Evolutionary conservation across 371 early-diverging fungal genomes (phyloP).

Genomic region (Mycotypha africana): DNA sequence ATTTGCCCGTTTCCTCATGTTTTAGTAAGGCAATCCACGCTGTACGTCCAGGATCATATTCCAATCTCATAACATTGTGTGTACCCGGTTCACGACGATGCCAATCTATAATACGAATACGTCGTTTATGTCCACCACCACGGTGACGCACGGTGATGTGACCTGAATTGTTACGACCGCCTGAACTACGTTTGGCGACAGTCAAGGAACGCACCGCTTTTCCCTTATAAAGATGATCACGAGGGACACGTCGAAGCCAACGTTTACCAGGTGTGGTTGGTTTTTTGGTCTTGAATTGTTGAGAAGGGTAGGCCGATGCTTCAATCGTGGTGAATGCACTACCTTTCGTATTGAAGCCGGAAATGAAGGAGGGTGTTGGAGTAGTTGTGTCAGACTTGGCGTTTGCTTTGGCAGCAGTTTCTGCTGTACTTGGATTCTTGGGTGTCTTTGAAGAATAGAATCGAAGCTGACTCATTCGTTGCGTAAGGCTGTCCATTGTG

Average conservation of each 20-base stretch:
- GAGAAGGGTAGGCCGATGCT: conserved; percentile 27
- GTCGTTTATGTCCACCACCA: conserved; percentile 92
- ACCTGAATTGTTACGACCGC: conserved; percentile 91
- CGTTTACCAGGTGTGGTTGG: conserved; percentile 87
- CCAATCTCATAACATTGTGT: conserved; percentile 84
- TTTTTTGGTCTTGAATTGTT: conserved; percentile 88
- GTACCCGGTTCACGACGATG: conserved; percentile 68
- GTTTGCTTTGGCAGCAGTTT: no score
- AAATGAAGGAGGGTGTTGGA: conserved; percentile 16
- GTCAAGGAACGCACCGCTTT: conserved; percentile 79
- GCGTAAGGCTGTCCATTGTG: no score
- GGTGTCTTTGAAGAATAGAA: no score
- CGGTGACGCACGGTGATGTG: conserved; percentile 91
- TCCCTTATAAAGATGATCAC: conserved; percentile 91
- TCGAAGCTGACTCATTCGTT: no score
- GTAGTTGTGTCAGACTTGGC: no score
- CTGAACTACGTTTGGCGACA: conserved; percentile 74
- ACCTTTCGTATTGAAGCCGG: conserved; percentile 45
- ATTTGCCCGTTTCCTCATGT: conserved; percentile 66
- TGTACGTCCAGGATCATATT: conserved; percentile 93
- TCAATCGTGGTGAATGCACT: conserved; percentile 19
- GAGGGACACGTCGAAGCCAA: conserved; percentile 81
- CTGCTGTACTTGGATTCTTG: no score
- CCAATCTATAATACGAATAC: conserved; percentile 88
- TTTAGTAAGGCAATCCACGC: conserved; percentile 90